A percentile compares a stretch with the other conserved stretches of the same genome.
Conservation (phyloP, 148 eudicot genomes). For the Vaccinium macrocarpon region DNA sequence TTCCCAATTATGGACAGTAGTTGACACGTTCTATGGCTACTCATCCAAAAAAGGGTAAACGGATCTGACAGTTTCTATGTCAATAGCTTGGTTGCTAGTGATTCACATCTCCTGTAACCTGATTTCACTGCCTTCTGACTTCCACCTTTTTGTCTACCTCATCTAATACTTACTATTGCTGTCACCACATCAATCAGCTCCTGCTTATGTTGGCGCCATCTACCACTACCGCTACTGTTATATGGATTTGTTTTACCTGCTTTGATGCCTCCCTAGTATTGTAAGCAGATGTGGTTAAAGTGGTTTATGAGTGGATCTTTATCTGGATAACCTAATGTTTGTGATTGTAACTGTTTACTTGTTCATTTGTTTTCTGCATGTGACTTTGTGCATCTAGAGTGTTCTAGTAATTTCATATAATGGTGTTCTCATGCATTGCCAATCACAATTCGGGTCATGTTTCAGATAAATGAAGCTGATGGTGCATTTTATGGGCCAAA, state of each 20-base stretch:
- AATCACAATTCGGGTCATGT: background rate
- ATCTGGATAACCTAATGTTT: background rate
- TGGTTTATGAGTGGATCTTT: background rate
- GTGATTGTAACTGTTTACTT: background rate
- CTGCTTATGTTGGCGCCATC: background rate
- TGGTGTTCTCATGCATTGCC: constrained; percentile 1
- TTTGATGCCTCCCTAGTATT: background rate
- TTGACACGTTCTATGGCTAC: background rate
- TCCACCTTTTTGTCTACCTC: background rate
- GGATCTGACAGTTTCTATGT: background rate
- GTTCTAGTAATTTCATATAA: background rate
- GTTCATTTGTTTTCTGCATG: background rate
- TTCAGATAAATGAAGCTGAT: constrained; percentile 89
- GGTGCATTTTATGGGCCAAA: constrained; percentile 99
- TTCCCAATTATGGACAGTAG: background rate
- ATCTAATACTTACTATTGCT: background rate
- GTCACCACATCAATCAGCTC: background rate
- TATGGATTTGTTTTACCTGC: background rate
- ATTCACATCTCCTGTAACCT: background rate
- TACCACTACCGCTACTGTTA: background rate
- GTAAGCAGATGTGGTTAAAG: background rate
- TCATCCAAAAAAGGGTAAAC: background rate
- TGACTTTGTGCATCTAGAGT: background rate
- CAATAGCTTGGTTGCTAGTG: background rate
- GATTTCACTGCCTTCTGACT: background rate